Conservation (phyloP, 176 grass and related monocot genomes). For the Chloris gayana region DNA sequence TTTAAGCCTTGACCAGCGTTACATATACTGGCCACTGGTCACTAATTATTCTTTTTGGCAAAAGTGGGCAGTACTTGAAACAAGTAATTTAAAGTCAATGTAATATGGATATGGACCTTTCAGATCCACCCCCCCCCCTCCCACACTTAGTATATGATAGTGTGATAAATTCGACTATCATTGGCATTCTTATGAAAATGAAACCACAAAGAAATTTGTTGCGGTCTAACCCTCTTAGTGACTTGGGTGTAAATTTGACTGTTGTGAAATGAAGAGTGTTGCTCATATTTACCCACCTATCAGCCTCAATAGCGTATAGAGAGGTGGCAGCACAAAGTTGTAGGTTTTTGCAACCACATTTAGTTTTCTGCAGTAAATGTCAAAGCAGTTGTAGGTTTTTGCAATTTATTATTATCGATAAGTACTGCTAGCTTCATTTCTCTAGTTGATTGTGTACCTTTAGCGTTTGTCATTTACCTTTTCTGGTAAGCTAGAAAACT, state of each 20-base stretch:
- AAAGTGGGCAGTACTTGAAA: no score
- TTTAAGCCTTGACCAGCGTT: neutral
- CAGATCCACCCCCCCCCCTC: neutral
- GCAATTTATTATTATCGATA: neutral
- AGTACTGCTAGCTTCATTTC: constrained; percentile 21
- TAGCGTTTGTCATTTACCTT: constrained; percentile 18
- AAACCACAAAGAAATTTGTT: no score
- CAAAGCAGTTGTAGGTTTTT: neutral
- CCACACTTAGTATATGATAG: neutral
- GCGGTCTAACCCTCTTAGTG: no score
- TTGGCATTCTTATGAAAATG: no score
- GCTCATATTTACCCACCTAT: no score
- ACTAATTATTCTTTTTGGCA: no score
- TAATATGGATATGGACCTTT: constrained; percentile 22
- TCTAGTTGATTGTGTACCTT: constrained; percentile 2
- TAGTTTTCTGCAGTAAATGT: neutral
- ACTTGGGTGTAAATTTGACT: neutral
- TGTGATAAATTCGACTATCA: neutral
- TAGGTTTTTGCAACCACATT: neutral
- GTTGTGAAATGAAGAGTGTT: neutral
- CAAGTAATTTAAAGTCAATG: no score
- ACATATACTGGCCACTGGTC: neutral
- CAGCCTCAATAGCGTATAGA: no score
- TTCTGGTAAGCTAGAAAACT: constrained; percentile 27
- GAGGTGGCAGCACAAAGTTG: no score